Evolutionary conservation across 179 eudicot species (phyloP).

Genomic region (Silene vulgaris): DNA sequence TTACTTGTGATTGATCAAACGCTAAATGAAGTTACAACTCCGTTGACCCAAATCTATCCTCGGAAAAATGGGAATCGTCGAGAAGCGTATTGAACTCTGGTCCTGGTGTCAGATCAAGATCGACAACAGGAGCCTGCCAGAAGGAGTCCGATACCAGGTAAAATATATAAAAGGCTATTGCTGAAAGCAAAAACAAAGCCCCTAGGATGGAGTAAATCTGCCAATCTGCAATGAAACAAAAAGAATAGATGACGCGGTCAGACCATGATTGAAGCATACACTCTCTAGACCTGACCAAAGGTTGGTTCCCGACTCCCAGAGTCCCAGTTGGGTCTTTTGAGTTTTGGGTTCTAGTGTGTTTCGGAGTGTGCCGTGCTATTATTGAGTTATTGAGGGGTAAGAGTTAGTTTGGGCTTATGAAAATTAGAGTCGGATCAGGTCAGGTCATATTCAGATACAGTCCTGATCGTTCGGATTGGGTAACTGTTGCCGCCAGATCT

Average conservation of each 20-base stretch:
- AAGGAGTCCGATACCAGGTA: conserved; percentile 67
- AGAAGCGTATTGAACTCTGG: conserved; percentile 6
- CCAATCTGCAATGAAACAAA: conserved; percentile 62
- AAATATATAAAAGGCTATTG: conserved; percentile 54
- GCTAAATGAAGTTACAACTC: conserved; percentile 21
- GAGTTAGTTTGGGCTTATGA: too few species aligned
- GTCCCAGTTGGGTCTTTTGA: too few species aligned
- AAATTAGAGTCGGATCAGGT: too few species aligned
- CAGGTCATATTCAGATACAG: too few species aligned
- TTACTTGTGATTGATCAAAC: background rate
- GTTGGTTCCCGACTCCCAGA: too few species aligned
- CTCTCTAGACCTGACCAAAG: too few species aligned
- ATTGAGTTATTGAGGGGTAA: too few species aligned
- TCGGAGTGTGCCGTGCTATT: too few species aligned
- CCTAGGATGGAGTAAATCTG: conserved; percentile 67
- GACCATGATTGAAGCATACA: background rate
- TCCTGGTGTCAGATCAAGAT: conserved; percentile 9
- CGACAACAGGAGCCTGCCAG: conserved; percentile 55
- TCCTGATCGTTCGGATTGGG: too few species aligned
- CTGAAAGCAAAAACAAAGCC: conserved; percentile 73
- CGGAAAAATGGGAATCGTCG: conserved; percentile 22
- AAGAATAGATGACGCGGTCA: background rate
- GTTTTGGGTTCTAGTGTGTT: too few species aligned
- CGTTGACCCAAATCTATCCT: conserved; percentile 28
- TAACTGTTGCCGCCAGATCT: too few species aligned